A percentile compares a stretch with the other conserved stretches of the same genome.
Evolutionary conservation across 305 asterid genomes (phyloP).

Genomic region (Fraxinus floribunda): DNA sequence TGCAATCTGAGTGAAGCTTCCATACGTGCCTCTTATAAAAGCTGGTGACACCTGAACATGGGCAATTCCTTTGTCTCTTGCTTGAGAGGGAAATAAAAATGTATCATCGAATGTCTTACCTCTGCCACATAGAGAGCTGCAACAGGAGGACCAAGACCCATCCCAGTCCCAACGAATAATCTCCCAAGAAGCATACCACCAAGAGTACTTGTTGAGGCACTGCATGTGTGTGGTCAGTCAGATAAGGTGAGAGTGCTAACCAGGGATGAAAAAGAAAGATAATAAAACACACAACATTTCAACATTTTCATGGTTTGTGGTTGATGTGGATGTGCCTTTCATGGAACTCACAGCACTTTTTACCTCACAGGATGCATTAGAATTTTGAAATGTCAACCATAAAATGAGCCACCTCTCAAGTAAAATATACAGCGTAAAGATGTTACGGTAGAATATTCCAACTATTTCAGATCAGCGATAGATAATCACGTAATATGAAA

Average conservation of each 20-base stretch:
- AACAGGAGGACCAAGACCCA: slow-evolving; percentile 97
- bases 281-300: not conserved
- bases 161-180: slow-evolving; percentile 81
- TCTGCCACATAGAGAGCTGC: slow-evolving; percentile 91
- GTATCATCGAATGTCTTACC: slow-evolving; percentile 40
- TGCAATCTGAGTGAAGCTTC: slow-evolving; percentile 90
- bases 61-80: slow-evolving; percentile 15
- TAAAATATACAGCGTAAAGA: not conserved
- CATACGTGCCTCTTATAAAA: slow-evolving; percentile 88
- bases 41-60: slow-evolving; percentile 81
- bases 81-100: slow-evolving; percentile 2
- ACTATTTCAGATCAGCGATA: not conserved
- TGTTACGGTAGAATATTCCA: not conserved
- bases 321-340: not conserved
- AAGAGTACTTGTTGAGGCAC: slow-evolving; percentile 76
- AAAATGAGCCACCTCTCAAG: not conserved
- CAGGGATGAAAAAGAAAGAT: not conserved
- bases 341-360: not conserved
- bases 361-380: not conserved
- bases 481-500: not conserved
- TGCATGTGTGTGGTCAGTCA: slow-evolving; percentile 32
- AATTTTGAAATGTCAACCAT: not conserved
- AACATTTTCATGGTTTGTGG: not conserved
- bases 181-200: slow-evolving; percentile 93
- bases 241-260: not conserved